phyloP scores from a whole-genome alignment of 2,329 filamentous ascomycete species.

The Fusarium continuum region DNA sequence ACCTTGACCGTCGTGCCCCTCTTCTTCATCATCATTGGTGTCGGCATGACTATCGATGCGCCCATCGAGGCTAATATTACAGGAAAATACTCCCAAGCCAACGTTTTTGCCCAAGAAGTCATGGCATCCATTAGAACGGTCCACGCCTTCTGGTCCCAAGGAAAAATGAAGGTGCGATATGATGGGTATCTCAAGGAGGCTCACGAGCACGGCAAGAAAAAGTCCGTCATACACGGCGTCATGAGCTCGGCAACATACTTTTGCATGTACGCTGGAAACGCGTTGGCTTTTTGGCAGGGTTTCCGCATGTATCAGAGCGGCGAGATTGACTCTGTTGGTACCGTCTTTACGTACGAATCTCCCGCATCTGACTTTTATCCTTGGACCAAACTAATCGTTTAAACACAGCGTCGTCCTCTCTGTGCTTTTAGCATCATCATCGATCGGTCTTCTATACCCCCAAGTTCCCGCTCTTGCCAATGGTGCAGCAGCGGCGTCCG shows the following conservation, averaged over 20 bases:
- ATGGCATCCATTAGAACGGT: conserved; percentile 51
- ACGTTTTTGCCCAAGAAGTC: conserved; percentile 48
- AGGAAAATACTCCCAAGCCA: conserved; percentile 44
- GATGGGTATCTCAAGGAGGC: conserved; percentile 49
- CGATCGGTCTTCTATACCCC: conserved; percentile 16
- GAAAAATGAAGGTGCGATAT: conserved; percentile 49
- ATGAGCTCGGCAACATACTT: conserved; percentile 51
- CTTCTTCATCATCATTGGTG: conserved; percentile 43
- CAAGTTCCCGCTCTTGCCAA: conserved; percentile 24
- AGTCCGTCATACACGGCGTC: conserved; percentile 48
- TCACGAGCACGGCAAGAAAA: conserved; percentile 49
- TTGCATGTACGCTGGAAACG: conserved; percentile 52
- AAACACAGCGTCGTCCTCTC: conserved; percentile 16
- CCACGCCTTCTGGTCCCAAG: conserved; percentile 55
- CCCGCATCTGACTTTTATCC: accelerated
- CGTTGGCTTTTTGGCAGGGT: conserved; percentile 56
- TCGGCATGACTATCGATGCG: conserved; percentile 40
- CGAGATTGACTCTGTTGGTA: conserved; percentile 49
- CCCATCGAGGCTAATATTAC: conserved; percentile 46
- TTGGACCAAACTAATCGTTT: background rate
- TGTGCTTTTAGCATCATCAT: conserved; percentile 24
- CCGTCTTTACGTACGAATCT: conserved; percentile 49
- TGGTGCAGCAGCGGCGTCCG: conserved; percentile 23
- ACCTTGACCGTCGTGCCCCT: conserved; percentile 44
- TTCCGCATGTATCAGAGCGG: conserved; percentile 48